Evolutionary conservation across 345 rosid genomes (phyloP).

Genomic region (Pistacia atlantica): DNA sequence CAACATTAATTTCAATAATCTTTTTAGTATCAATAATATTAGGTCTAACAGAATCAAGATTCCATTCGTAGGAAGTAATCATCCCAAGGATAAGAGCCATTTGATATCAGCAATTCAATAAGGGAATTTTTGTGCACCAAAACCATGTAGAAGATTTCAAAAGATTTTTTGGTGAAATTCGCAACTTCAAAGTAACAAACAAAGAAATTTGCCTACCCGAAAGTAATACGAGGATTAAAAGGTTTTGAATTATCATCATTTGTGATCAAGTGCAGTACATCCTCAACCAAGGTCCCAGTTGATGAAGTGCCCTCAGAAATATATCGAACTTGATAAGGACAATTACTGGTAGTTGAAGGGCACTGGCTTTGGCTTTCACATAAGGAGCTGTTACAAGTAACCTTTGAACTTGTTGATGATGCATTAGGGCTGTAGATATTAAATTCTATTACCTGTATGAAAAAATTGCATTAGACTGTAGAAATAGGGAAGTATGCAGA

Average conservation of each 20-base stretch:
- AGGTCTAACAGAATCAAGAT: no score
- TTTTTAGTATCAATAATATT: not conserved
- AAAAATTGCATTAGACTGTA: not conserved
- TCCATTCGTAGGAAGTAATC: not conserved
- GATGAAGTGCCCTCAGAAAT: constrained; percentile 76
- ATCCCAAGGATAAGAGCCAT: not conserved
- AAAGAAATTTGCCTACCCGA: constrained; percentile 55
- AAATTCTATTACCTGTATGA: constrained; percentile 47
- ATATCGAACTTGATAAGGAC: constrained; percentile 66
- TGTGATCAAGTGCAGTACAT: constrained; percentile 60
- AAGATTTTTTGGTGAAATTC: not conserved
- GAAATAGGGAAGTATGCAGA: not conserved
- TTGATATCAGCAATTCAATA: not conserved
- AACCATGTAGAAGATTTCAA: not conserved
- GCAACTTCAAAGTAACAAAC: not conserved
- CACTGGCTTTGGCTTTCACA: constrained; percentile 55
- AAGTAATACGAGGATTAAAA: constrained; percentile 49
- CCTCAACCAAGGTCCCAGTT: constrained; percentile 69
- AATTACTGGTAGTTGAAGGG: constrained; percentile 47
- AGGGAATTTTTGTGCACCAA: not conserved
- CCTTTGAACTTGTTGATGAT: constrained; percentile 63
- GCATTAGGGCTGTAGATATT: constrained; percentile 73
- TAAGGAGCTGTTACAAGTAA: constrained; percentile 59
- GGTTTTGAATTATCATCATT: constrained; percentile 39
- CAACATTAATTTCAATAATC: not conserved